phyloP scores from a whole-genome alignment of 2,329 filamentous ascomycete species.

The Alternaria tenuissima region DNA sequence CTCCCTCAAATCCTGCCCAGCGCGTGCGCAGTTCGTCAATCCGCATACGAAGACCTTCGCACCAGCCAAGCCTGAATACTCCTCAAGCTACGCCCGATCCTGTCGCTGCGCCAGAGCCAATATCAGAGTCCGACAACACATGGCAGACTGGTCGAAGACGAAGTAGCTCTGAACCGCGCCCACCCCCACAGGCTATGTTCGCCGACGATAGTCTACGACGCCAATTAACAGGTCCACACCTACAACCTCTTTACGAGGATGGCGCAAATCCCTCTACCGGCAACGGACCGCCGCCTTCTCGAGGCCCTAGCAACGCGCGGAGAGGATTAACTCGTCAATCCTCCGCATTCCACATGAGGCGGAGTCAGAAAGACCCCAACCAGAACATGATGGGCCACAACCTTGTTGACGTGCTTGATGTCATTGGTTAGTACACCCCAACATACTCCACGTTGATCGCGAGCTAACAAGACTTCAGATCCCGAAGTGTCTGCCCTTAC shows the following conservation, averaged over 20 bases:
- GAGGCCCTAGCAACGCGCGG: conserved; percentile 22
- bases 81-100: conserved; percentile 7
- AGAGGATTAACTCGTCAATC: conserved; percentile 30
- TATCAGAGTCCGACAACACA: conserved; percentile 18
- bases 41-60: conserved; percentile 35
- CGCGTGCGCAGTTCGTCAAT: conserved; percentile 38
- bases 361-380: conserved; percentile 22
- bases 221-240: conserved; percentile 35
- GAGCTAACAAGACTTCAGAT: conserved; percentile 62
- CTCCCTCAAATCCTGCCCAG: conserved; percentile 17
- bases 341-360: conserved; percentile 41
- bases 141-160: conserved; percentile 37
- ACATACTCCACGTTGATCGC: background rate
- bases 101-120: conserved; percentile 1
- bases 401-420: conserved; percentile 72
- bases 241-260: conserved; percentile 47
- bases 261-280: conserved; percentile 16
- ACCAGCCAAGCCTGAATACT: conserved; percentile 9
- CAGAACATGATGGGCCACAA: conserved; percentile 64
- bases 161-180: conserved; percentile 46
- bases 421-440: conserved; percentile 64
- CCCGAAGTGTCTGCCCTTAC: conserved; percentile 84
- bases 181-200: conserved; percentile 32
- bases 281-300: conserved; percentile 25
- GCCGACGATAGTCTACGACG: conserved; percentile 37